These are phyloP conservation scores for Mycena chlorophos DNA, from an alignment of 768 basidiomycete species.

Conservation along the genomic window DNA sequence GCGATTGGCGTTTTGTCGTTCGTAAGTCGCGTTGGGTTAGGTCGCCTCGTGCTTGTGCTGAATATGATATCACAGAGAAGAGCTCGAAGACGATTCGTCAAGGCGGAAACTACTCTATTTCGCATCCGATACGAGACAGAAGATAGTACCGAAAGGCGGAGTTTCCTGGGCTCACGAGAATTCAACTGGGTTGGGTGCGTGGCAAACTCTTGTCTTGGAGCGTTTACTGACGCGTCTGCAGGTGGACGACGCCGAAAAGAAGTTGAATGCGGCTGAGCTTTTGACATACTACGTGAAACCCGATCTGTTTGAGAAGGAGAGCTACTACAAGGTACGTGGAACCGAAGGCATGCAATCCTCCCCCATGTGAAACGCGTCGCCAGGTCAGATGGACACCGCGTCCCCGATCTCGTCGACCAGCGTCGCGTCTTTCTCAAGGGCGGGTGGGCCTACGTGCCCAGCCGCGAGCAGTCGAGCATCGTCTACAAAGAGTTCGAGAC, in stretches of 20 bases:
- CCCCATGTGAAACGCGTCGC: background rate
- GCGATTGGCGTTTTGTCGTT: slow-evolving; percentile 91
- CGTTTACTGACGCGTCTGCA: slow-evolving; percentile 27
- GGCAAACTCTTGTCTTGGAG: background rate
- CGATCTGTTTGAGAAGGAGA: slow-evolving; percentile 48
- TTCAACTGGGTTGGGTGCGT: slow-evolving; percentile 67
- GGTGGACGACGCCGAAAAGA: slow-evolving; percentile 64
- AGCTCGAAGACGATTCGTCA: slow-evolving; percentile 86
- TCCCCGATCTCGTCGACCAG: slow-evolving; percentile 87
- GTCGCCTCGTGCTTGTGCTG: slow-evolving; percentile 2
- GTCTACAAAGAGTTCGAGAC: slow-evolving; percentile 84
- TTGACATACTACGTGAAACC: slow-evolving; percentile 37
- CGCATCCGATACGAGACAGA: slow-evolving; percentile 75
- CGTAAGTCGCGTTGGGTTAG: slow-evolving; percentile 59
- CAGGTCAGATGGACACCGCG: slow-evolving; percentile 97
- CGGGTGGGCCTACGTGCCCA: slow-evolving; percentile 90
- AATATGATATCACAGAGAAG: slow-evolving; percentile 72
- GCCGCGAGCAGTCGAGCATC: slow-evolving; percentile 75
- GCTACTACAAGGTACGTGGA: slow-evolving; percentile 71
- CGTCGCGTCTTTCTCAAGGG: slow-evolving; percentile 73
- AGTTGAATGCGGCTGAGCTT: slow-evolving; percentile 47
- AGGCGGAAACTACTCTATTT: slow-evolving; percentile 86
- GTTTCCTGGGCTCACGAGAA: slow-evolving; percentile 64
- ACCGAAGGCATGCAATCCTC: slow-evolving; percentile 1
- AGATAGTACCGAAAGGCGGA: slow-evolving; percentile 52